Evolutionary conservation across 1,139 yeast species (phyloP).

Genomic region (Blastobotrys persicus): DNA sequence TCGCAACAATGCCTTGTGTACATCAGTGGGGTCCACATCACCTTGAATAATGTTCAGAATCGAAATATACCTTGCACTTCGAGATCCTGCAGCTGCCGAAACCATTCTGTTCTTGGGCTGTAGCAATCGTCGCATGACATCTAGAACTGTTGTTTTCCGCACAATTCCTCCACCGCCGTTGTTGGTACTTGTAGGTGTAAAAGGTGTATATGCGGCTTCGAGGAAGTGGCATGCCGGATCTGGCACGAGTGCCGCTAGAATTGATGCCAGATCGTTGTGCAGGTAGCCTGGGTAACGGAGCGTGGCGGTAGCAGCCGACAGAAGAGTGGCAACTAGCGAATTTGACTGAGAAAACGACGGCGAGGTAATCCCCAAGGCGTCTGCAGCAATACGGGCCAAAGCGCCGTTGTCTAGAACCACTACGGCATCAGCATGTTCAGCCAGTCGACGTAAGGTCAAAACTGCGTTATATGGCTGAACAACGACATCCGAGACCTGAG

Average conservation of each 20-base stretch:
- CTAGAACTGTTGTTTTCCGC: constrained; percentile 76
- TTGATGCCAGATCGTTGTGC: constrained; percentile 82
- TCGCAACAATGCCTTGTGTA: constrained; percentile 74
- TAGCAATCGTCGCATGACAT: constrained; percentile 75
- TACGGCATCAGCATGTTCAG: constrained; percentile 81
- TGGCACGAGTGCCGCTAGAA: constrained; percentile 79
- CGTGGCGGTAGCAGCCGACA: constrained; percentile 83
- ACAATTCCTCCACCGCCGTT: constrained; percentile 59
- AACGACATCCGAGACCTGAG: constrained; percentile 81
- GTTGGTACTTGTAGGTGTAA: constrained; percentile 57
- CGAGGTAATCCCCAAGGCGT: constrained; percentile 43
- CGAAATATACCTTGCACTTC: constrained; percentile 54
- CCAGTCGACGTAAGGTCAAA: constrained; percentile 73
- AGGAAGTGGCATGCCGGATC: constrained; percentile 88
- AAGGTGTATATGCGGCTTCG: constrained; percentile 85
- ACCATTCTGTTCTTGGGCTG: constrained; percentile 82
- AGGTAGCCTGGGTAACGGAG: constrained; percentile 88
- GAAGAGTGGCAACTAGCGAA: constrained; percentile 78
- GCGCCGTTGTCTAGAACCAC: constrained; percentile 91
- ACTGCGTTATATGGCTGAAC: constrained; percentile 95
- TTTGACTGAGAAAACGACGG: constrained; percentile 71
- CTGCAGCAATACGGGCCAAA: constrained; percentile 62
- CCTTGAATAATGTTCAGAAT: constrained; percentile 79
- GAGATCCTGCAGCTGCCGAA: constrained; percentile 38
- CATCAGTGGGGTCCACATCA: constrained; percentile 64